phyloP scores from a whole-genome alignment of 2,329 filamentous ascomycete genomes.

The Monosporascus sp. region DNA sequence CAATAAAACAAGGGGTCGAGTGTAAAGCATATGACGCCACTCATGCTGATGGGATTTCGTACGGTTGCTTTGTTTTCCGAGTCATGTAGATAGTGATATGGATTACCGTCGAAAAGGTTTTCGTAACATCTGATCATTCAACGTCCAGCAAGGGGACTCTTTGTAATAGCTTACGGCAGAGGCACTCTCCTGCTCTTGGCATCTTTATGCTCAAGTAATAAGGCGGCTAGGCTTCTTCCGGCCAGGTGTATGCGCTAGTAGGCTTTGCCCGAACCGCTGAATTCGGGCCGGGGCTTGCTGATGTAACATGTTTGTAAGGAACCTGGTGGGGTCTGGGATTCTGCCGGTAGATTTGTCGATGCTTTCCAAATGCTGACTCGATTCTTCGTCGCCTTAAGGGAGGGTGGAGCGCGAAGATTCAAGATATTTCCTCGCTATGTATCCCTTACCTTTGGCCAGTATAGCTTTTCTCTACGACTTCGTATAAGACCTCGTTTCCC shows the following conservation, averaged over 20 bases:
- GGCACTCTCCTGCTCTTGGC: too few relatives aligned
- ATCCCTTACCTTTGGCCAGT: background rate
- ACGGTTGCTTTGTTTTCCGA: too few relatives aligned
- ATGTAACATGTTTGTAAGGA: background rate
- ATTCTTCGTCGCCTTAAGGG: background rate
- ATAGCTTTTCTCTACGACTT: background rate
- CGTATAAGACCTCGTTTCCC: background rate
- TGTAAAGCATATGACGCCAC: too few relatives aligned
- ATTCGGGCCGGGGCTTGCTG: background rate
- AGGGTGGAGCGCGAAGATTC: background rate
- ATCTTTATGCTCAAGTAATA: too few relatives aligned
- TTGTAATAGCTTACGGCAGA: too few relatives aligned
- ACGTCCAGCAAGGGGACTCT: too few relatives aligned
- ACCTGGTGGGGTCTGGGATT: background rate
- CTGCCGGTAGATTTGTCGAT: background rate
- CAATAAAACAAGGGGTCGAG: too few relatives aligned
- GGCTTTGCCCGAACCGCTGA: background rate
- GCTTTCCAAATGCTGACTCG: conserved; percentile 1
- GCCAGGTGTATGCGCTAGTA: background rate
- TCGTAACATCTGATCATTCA: too few relatives aligned
- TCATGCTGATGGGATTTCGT: too few relatives aligned
- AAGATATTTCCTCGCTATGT: background rate
- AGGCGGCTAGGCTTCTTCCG: background rate
- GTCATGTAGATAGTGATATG: too few relatives aligned
- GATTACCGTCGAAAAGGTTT: too few relatives aligned